A percentile compares a stretch with the other conserved stretches of the same genome.
Conservation (phyloP, 768 basidiomycete genomes). For the Cubamyces lactineus region DNA sequence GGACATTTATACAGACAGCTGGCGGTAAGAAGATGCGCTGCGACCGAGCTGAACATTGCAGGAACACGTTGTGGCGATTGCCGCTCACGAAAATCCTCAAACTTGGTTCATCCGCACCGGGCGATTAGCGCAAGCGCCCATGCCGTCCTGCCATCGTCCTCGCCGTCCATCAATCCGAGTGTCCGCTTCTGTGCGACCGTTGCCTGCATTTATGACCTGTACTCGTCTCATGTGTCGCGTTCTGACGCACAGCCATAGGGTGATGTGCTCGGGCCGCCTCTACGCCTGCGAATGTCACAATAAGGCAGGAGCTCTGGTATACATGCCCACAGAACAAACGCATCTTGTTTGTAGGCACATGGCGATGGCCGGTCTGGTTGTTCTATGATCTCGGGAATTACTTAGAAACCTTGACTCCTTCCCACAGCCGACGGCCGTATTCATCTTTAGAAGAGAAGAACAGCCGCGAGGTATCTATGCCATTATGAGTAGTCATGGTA, state of each 20-base stretch:
- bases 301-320: not conserved
- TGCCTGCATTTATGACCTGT: not conserved
- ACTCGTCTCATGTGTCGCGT: not conserved
- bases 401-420: not conserved
- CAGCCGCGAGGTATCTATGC: slow-evolving; percentile 5
- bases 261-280: not conserved
- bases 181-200: not conserved
- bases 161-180: not conserved
- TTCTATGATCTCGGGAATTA: not conserved
- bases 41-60: slow-evolving; percentile 21
- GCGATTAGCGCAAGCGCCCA: not conserved
- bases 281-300: not conserved
- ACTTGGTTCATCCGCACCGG: slow-evolving; percentile 5
- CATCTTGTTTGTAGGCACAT: not conserved
- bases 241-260: not conserved
- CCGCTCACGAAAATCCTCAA: slow-evolving; percentile 21
- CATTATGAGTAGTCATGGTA: not conserved
- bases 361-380: not conserved
- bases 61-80: slow-evolving; percentile 27
- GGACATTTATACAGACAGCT: slow-evolving; percentile 18
- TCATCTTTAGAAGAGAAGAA: not conserved
- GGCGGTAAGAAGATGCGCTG: slow-evolving; percentile 10
- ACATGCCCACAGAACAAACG: not conserved
- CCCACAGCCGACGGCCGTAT: not conserved
- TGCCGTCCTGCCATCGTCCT: not conserved